Evolutionary conservation across 140 eudicot species (phyloP).

Genomic region (Erigeron philadelphicus): DNA sequence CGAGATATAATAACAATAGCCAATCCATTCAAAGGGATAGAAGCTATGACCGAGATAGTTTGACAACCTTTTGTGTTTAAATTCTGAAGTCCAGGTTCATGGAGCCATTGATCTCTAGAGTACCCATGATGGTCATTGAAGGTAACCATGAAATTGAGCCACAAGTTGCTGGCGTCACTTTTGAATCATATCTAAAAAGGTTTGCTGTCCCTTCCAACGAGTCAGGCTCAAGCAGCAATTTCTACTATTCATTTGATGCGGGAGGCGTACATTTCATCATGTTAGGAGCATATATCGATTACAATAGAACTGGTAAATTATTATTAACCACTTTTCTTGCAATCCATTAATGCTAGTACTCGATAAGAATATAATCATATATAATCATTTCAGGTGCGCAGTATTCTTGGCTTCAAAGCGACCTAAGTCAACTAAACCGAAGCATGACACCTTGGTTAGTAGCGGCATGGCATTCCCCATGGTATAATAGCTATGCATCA

Average conservation of each 20-base stretch:
- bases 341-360: background rate
- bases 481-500: conserved; percentile 89
- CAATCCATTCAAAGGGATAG: background rate
- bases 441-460: conserved; percentile 80
- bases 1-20: too few relatives aligned
- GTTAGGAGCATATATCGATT: conserved; percentile 87
- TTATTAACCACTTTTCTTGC: background rate
- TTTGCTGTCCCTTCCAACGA: conserved; percentile 77
- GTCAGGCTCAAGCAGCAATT: conserved; percentile 58
- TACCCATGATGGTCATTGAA: conserved; percentile 91
- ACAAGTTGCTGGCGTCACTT: conserved; percentile 61
- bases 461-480: conserved; percentile 94
- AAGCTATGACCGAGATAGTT: too few relatives aligned
- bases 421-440: conserved; percentile 51
- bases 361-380: background rate
- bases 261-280: conserved; percentile 88
- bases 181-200: conserved; percentile 59
- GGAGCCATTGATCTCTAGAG: conserved; percentile 76
- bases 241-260: conserved; percentile 80
- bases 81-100: conserved; percentile 50
- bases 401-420: conserved; percentile 65
- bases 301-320: conserved; percentile 52
- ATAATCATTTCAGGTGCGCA: conserved; percentile 50
- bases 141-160: conserved; percentile 97
- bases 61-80: background rate